These are phyloP conservation scores for Emericellopsis terricola DNA, from an alignment of 495 filamentous ascomycete genomes.

Conservation along the genomic window DNA sequence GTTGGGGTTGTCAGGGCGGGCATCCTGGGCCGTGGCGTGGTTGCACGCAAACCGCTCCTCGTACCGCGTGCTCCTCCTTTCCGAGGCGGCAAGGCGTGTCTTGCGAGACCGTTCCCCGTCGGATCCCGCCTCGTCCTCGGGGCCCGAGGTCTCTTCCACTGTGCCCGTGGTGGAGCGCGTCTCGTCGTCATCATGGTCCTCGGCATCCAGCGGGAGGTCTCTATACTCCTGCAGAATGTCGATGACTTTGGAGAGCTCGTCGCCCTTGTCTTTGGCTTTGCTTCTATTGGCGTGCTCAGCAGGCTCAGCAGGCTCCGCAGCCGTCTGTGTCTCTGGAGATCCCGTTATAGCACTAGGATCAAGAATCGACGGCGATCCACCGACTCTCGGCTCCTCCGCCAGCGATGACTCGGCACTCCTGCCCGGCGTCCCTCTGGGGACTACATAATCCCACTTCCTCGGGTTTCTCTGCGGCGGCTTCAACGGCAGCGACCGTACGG, in stretches of 20 bases:
- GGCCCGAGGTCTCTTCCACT: constrained; percentile 5
- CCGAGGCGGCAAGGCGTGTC: neutral
- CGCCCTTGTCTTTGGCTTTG: constrained; percentile 3
- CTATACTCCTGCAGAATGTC: constrained; percentile 15
- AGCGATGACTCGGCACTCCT: neutral
- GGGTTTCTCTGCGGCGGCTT: constrained; percentile 5
- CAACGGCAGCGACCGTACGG: constrained; percentile 1
- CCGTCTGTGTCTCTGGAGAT: too few relatives aligned
- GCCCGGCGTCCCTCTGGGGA: constrained; percentile 4
- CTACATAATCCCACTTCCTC: constrained; percentile 5
- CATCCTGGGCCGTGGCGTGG: constrained; percentile 18
- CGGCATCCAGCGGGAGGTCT: constrained; percentile 18
- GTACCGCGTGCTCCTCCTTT: constrained; percentile 8
- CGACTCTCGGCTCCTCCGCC: too few relatives aligned
- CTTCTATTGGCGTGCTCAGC: neutral
- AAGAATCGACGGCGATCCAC: neutral
- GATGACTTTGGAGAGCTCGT: constrained; percentile 17
- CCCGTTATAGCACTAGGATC: too few relatives aligned
- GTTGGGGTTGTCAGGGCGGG: constrained; percentile 36
- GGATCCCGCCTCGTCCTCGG: constrained; percentile 6
- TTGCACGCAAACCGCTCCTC: constrained; percentile 26
- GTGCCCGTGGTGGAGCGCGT: constrained; percentile 3
- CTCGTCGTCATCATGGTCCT: constrained; percentile 13
- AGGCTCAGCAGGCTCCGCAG: too few relatives aligned
- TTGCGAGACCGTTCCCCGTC: constrained; percentile 4